phyloP scores from a whole-genome alignment of 371 early-diverging fungal species.

The Mortierella polycephala region DNA sequence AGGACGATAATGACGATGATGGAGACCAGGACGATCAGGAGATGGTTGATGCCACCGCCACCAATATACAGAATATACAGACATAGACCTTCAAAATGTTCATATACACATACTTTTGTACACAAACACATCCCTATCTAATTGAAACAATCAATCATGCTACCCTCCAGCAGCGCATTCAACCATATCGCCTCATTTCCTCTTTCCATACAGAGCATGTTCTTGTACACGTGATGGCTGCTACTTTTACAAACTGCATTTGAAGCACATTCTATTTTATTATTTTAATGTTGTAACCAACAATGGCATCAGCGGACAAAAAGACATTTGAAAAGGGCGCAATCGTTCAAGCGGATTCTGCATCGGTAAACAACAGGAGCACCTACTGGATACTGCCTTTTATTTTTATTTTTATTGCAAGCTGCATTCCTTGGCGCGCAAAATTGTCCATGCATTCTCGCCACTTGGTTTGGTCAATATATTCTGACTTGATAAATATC shows the following conservation, averaged over 20 bases:
- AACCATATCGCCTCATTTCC: neutral
- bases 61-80: constrained; percentile 3
- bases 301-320: constrained; percentile 20
- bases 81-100: neutral
- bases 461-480: neutral
- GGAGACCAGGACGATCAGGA: constrained; percentile 40
- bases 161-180: too few species aligned
- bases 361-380: constrained; percentile 23
- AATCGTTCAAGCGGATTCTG: constrained; percentile 24
- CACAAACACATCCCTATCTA: neutral
- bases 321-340: constrained; percentile 27
- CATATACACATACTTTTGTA: neutral
- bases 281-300: neutral
- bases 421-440: too few species aligned
- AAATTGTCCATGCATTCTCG: too few species aligned
- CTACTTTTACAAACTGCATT: neutral
- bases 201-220: too few species aligned
- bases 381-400: neutral
- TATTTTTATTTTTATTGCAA: neutral
- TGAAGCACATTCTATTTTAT: too few species aligned
- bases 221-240: too few species aligned
- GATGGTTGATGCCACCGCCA: constrained; percentile 26
- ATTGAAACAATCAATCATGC: too few species aligned
- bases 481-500: neutral
- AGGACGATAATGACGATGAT: constrained; percentile 32